phyloP scores from a whole-genome alignment of 352 stramenopile species.

The Blastocystis sp. region DNA sequence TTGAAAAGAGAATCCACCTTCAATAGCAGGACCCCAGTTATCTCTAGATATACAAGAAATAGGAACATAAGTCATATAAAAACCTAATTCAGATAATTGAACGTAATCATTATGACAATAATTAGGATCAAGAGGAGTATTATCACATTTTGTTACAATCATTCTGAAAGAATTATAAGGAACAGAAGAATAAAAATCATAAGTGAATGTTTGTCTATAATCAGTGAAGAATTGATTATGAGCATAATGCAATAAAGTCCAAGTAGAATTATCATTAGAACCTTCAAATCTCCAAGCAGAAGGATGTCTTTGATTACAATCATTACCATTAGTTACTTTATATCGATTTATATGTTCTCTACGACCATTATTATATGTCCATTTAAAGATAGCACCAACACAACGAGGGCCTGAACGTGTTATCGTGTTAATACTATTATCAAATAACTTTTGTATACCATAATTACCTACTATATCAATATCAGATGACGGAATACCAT shows the following conservation, averaged over 20 bases:
- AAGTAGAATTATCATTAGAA: slow-evolving; percentile 13
- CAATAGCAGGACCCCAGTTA: slow-evolving; percentile 6
- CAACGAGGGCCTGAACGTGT: slow-evolving; percentile 27
- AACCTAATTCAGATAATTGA: slow-evolving; percentile 8
- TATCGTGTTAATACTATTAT: slow-evolving; percentile 10
- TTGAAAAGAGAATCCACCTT: slow-evolving; percentile 9
- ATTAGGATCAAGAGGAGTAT: slow-evolving; percentile 8
- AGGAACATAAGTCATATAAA: not conserved
- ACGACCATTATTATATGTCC: slow-evolving; percentile 30
- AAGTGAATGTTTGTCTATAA: slow-evolving; percentile 17
- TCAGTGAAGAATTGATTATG: slow-evolving; percentile 27
- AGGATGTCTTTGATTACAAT: slow-evolving; percentile 10
- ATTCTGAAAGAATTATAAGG: slow-evolving; percentile 28
- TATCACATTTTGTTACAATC: slow-evolving; percentile 27
- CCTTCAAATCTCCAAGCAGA: slow-evolving; percentile 17
- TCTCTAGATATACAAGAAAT: slow-evolving; percentile 5
- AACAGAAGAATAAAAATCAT: slow-evolving; percentile 5
- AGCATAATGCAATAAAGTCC: slow-evolving; percentile 30
- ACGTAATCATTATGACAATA: slow-evolving; percentile 6
- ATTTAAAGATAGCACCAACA: slow-evolving; percentile 9
- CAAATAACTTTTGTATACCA: slow-evolving; percentile 21
- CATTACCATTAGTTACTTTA: not conserved
- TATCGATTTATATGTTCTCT: slow-evolving; percentile 25
- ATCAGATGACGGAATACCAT: slow-evolving; percentile 17
- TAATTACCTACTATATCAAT: slow-evolving; percentile 11